Conservation (phyloP, 495 filamentous ascomycete species). For the Corynascus novoguineensis region DNA sequence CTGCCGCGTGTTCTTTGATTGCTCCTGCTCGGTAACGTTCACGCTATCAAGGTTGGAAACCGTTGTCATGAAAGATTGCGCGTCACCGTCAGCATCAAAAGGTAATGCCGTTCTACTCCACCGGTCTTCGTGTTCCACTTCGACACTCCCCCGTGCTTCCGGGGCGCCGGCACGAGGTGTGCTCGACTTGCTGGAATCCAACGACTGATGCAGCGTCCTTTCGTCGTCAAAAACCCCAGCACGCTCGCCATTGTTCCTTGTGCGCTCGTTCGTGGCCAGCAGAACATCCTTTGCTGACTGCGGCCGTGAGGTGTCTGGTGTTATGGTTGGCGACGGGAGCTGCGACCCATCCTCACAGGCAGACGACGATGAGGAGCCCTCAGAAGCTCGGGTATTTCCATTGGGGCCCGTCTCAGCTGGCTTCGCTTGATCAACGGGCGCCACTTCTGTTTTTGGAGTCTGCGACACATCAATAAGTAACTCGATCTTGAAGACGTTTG, state of each 20-base stretch:
- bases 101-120: constrained; percentile 36
- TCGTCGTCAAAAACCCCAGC: constrained; percentile 20
- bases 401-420: constrained; percentile 12
- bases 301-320: constrained; percentile 43
- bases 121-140: constrained; percentile 25
- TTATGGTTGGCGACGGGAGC: constrained; percentile 36
- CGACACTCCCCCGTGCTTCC: constrained; percentile 1
- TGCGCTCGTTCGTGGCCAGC: constrained; percentile 8
- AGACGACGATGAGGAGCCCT: constrained; percentile 43
- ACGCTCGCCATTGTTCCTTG: not conserved
- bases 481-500: not conserved
- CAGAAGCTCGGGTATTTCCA: constrained; percentile 27
- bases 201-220: constrained; percentile 19
- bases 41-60: constrained; percentile 18
- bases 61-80: constrained; percentile 24
- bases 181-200: constrained; percentile 23
- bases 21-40: constrained; percentile 3
- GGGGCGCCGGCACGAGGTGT: constrained; percentile 23
- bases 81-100: constrained; percentile 34
- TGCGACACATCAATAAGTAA: not conserved
- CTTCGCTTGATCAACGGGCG: constrained; percentile 7
- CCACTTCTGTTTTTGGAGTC: not conserved
- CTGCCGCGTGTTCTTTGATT: not conserved
- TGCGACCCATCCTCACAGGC: constrained; percentile 40
- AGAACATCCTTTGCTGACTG: constrained; percentile 37